phyloP scores from a whole-genome alignment of 495 filamentous ascomycete species.

The Penicillium diatomitis region DNA sequence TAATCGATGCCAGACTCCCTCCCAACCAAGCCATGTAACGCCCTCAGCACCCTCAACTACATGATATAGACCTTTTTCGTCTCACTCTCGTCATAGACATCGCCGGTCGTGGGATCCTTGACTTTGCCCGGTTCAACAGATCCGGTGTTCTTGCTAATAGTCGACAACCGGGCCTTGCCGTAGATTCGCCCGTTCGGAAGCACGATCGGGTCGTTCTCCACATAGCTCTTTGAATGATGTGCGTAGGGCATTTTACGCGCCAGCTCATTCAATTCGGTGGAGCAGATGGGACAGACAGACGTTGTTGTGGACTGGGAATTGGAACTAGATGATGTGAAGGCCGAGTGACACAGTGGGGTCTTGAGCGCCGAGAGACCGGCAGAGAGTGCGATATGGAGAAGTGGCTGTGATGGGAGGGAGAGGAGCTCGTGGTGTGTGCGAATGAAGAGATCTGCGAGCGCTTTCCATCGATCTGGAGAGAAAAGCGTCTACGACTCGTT shows the following conservation, averaged over 20 bases:
- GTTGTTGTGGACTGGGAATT: slow-evolving; percentile 51
- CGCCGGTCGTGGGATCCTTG: slow-evolving; percentile 73
- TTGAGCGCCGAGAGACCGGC: slow-evolving; percentile 92
- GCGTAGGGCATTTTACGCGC: slow-evolving; percentile 86
- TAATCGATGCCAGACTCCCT: too few species aligned
- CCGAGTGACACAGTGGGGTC: slow-evolving; percentile 85
- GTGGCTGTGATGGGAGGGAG: slow-evolving; percentile 69
- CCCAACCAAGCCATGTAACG: too few species aligned
- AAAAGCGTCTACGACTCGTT: slow-evolving; percentile 53
- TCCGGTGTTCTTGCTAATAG: slow-evolving; percentile 61
- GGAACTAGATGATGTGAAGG: slow-evolving; percentile 46
- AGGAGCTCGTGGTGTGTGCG: slow-evolving; percentile 80
- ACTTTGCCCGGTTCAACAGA: slow-evolving; percentile 47
- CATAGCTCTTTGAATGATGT: slow-evolving; percentile 84
- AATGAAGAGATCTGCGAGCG: slow-evolving; percentile 74
- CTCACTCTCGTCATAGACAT: slow-evolving; percentile 48
- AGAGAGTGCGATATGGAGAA: slow-evolving; percentile 86
- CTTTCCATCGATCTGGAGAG: slow-evolving; percentile 58
- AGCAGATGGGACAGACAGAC: slow-evolving; percentile 87
- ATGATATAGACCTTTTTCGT: slow-evolving; percentile 89
- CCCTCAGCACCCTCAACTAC: slow-evolving; percentile 19
- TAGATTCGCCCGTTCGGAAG: slow-evolving; percentile 84
- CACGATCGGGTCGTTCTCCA: slow-evolving; percentile 78
- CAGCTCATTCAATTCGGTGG: slow-evolving; percentile 84
- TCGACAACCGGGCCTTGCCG: slow-evolving; percentile 61